A percentile compares a stretch with the other conserved stretches of the same genome.
Conservation (phyloP, 2,329 filamentous ascomycete genomes). For the Talaromyces sp. region DNA sequence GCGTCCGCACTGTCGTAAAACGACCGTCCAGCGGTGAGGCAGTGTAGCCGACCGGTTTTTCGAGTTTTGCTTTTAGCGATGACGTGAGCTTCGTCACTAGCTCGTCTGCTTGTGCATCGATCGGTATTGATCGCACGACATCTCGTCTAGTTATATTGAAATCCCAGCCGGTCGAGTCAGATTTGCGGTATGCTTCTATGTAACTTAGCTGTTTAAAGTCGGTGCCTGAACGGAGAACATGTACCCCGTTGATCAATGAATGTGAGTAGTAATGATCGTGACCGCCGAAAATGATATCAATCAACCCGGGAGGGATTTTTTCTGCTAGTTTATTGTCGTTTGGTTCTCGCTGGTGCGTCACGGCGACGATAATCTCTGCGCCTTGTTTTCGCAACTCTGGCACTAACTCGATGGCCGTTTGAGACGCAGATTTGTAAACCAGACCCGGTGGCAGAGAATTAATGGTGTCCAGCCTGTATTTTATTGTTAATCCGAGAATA, state of each 20-base stretch:
- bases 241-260: constrained; percentile 69
- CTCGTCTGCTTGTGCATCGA: constrained; percentile 57
- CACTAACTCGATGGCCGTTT: constrained; percentile 70
- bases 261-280: constrained; percentile 89
- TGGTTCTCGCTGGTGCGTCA: constrained; percentile 82
- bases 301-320: constrained; percentile 63
- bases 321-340: constrained; percentile 83
- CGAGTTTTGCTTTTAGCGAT: constrained; percentile 69
- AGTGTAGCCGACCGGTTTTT: constrained; percentile 80
- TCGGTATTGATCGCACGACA: constrained; percentile 62
- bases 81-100: constrained; percentile 67
- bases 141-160: constrained; percentile 74
- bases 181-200: constrained; percentile 66
- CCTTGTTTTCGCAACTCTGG: constrained; percentile 69
- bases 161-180: constrained; percentile 60
- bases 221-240: constrained; percentile 80
- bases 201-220: constrained; percentile 94
- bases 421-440: constrained; percentile 73
- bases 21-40: constrained; percentile 77
- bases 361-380: constrained; percentile 74
- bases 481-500: background rate
- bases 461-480: constrained; percentile 67
- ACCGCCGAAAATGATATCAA: constrained; percentile 82
- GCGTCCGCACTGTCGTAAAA: constrained; percentile 73
- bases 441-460: constrained; percentile 78